phyloP scores from a whole-genome alignment of 2,329 filamentous ascomycete genomes.

The Pseudogymnoascus sp. region DNA sequence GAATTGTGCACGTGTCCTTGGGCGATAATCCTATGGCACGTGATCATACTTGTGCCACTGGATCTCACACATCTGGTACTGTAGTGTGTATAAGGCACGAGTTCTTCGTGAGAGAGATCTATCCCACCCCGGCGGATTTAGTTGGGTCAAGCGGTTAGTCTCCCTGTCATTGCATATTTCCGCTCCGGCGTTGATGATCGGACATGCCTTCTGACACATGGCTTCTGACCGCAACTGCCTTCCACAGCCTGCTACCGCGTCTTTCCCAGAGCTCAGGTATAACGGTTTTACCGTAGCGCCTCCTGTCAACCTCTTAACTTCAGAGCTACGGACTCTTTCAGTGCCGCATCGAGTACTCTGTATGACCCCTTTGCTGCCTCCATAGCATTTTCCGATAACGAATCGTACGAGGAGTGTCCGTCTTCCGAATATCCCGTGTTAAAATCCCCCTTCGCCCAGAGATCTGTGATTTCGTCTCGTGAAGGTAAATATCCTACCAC shows the following conservation, averaged over 20 bases:
- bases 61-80: neutral
- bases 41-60: neutral
- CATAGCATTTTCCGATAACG: slow-evolving; percentile 55
- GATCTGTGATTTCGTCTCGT: slow-evolving; percentile 84
- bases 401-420: slow-evolving; percentile 39
- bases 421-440: slow-evolving; percentile 35
- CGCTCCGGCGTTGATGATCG: neutral
- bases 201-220: slow-evolving; percentile 6
- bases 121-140: neutral
- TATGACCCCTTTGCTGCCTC: slow-evolving; percentile 53
- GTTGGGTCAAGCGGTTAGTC: neutral
- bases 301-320: slow-evolving; percentile 14
- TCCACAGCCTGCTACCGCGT: neutral
- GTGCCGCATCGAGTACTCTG: slow-evolving; percentile 52
- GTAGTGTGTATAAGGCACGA: neutral
- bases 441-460: slow-evolving; percentile 82
- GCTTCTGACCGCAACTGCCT: neutral
- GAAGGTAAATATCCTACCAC: slow-evolving; percentile 83
- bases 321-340: slow-evolving; percentile 48
- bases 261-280: neutral
- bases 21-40: neutral
- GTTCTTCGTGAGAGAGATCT: neutral
- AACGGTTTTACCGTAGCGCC: neutral
- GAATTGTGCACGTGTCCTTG: neutral
- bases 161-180: neutral